Evolutionary conservation across 768 basidiomycete species (phyloP).

Genomic region (Erythrobasidium yunnanense): DNA sequence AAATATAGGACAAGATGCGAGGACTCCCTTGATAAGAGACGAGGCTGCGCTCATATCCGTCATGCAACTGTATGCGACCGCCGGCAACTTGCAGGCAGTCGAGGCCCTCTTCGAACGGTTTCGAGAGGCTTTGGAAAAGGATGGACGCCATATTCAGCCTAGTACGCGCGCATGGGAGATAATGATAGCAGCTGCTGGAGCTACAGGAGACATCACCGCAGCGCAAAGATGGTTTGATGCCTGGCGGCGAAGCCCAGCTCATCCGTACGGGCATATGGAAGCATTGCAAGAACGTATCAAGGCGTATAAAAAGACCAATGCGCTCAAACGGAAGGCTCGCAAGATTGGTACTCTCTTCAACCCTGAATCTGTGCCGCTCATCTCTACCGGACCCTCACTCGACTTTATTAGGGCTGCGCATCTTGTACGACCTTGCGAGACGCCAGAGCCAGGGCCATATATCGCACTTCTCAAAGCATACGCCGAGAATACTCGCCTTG

Average conservation of each 20-base stretch:
- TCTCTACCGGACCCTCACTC: no score
- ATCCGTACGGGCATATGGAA: neutral
- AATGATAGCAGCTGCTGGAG: neutral
- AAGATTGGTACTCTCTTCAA: no score
- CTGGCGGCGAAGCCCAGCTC: constrained; percentile 7
- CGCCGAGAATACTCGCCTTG: neutral
- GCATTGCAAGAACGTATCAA: no score
- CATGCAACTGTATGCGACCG: neutral
- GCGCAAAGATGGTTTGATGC: neutral
- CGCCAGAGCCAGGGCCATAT: constrained; percentile 7
- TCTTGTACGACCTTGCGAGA: neutral
- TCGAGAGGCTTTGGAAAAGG: neutral
- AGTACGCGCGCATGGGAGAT: neutral
- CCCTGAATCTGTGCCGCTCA: no score
- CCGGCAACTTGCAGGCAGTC: neutral
- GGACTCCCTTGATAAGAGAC: neutral
- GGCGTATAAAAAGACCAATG: no score
- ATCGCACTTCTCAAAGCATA: neutral
- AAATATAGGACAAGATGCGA: neutral
- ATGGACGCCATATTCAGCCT: neutral
- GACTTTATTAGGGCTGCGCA: no score
- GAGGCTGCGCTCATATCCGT: neutral
- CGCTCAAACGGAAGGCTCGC: no score
- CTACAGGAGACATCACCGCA: neutral
- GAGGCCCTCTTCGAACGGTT: constrained; percentile 12